Conservation (phyloP, 306 rosid species). For the Medicago lupulina region DNA sequence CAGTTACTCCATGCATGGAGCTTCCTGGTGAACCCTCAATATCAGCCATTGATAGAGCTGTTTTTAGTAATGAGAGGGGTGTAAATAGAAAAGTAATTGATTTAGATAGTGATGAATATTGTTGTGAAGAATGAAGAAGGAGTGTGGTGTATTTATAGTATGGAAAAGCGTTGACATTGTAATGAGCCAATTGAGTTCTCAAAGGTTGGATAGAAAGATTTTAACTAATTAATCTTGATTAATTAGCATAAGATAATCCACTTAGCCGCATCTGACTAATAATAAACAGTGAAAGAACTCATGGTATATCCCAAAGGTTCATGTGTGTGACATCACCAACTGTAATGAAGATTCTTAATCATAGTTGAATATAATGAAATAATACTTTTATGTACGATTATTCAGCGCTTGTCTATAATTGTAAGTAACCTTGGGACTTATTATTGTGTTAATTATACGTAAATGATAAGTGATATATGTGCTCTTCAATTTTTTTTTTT, state of each 20-base stretch:
- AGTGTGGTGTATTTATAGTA: slow-evolving; percentile 52
- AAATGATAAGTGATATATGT: neutral
- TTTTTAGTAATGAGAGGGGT: neutral
- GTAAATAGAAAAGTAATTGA: neutral
- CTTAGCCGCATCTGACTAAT: slow-evolving; percentile 55
- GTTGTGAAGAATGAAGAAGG: slow-evolving; percentile 21
- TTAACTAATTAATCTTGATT: neutral
- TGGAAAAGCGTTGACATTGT: slow-evolving; percentile 55
- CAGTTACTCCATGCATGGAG: slow-evolving; percentile 98
- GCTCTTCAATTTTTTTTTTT: too few species aligned
- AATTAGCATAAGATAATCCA: slow-evolving; percentile 24
- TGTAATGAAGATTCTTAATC: neutral
- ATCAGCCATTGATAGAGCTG: slow-evolving; percentile 42
- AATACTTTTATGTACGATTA: neutral
- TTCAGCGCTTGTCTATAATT: neutral
- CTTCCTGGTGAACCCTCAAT: slow-evolving; percentile 78
- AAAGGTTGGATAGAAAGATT: slow-evolving; percentile 13
- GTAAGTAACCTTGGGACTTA: neutral
- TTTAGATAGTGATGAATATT: neutral
- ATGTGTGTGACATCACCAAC: slow-evolving; percentile 9
- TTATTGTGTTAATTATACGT: neutral
- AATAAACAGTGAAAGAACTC: slow-evolving; percentile 47
- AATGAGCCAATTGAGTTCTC: slow-evolving; percentile 46
- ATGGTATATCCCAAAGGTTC: slow-evolving; percentile 75
- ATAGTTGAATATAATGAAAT: neutral